These are phyloP conservation scores for Bryoerythrophyllum caledonicum DNA, from an alignment of 225 moss, liverwort and hornwort genomes.

Conservation along the genomic window DNA sequence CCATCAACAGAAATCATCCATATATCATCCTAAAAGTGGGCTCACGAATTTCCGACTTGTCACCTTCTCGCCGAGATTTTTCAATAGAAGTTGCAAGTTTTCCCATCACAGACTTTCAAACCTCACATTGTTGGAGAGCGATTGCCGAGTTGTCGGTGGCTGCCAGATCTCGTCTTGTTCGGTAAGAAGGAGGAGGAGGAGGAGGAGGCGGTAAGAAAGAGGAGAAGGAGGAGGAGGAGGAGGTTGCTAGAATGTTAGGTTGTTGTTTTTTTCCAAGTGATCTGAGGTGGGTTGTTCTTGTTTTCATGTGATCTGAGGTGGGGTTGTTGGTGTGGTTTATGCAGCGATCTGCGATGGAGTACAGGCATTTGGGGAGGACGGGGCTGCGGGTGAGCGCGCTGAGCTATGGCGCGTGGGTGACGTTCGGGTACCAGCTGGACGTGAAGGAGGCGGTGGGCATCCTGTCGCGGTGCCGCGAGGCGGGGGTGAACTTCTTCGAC, in stretches of 20 bases:
- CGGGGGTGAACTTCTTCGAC: constrained; percentile 95
- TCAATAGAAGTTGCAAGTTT: no score
- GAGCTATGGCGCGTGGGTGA: constrained; percentile 94
- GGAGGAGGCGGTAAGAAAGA: no score
- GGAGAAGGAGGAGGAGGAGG: no score
- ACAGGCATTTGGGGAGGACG: constrained; percentile 77
- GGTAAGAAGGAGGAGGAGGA: no score
- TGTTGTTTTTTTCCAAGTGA: no score
- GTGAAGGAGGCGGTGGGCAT: constrained; percentile 75
- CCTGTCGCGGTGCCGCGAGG: constrained; percentile 69
- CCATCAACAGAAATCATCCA: no score
- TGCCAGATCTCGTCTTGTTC: background rate
- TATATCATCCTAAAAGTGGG: no score
- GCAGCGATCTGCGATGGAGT: constrained; percentile 60
- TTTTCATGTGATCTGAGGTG: background rate
- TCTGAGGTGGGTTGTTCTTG: no score
- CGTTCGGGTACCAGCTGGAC: constrained; percentile 87
- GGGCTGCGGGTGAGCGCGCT: constrained; percentile 79
- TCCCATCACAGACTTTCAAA: background rate
- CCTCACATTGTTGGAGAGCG: background rate
- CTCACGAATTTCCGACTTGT: background rate
- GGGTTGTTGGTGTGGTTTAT: background rate
- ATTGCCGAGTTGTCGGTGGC: no score
- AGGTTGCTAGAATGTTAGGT: no score
- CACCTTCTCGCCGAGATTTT: background rate